Percentiles rank a stretch among this genome's conserved stretches.
phyloP scores from a whole-genome alignment of 352 stramenopile genomes.

The Phytophthora europaea region DNA sequence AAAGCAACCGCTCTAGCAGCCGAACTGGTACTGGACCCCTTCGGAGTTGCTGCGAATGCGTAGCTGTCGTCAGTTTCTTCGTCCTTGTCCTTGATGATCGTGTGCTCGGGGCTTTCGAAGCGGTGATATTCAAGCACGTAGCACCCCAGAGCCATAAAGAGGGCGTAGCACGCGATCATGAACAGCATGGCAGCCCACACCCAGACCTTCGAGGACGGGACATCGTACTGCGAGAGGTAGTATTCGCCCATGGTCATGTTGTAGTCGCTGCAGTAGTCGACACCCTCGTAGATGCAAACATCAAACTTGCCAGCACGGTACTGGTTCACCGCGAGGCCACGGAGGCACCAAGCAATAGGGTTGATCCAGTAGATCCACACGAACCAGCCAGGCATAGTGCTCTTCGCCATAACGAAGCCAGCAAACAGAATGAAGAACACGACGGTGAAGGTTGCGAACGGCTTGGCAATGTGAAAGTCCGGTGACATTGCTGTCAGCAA shows the following conservation, averaged over 20 bases:
- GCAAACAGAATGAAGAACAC: slow-evolving; percentile 57
- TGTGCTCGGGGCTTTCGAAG: slow-evolving; percentile 36
- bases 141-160: slow-evolving; percentile 41
- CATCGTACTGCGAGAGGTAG: slow-evolving; percentile 42
- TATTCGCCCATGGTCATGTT: slow-evolving; percentile 51
- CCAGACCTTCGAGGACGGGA: slow-evolving; percentile 38
- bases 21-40: slow-evolving; percentile 11
- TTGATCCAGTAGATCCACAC: slow-evolving; percentile 72
- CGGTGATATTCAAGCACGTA: slow-evolving; percentile 45
- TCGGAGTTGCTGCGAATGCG: slow-evolving; percentile 29
- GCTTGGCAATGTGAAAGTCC: slow-evolving; percentile 45
- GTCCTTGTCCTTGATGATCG: slow-evolving; percentile 34
- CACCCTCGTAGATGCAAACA: slow-evolving; percentile 46
- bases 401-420: slow-evolving; percentile 61
- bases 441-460: slow-evolving; percentile 49
- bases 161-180: slow-evolving; percentile 34
- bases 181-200: slow-evolving; percentile 48
- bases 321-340: slow-evolving; percentile 45
- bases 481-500: slow-evolving; percentile 46
- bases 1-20: slow-evolving; percentile 18
- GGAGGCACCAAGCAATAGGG: slow-evolving; percentile 56
- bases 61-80: slow-evolving; percentile 22
- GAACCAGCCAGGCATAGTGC: slow-evolving; percentile 50
- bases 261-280: slow-evolving; percentile 52
- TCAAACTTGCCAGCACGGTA: slow-evolving; percentile 39